Conservation (phyloP, 1,284 basidiomycete species). For the Cryptococcus jaspeensis region DNA sequence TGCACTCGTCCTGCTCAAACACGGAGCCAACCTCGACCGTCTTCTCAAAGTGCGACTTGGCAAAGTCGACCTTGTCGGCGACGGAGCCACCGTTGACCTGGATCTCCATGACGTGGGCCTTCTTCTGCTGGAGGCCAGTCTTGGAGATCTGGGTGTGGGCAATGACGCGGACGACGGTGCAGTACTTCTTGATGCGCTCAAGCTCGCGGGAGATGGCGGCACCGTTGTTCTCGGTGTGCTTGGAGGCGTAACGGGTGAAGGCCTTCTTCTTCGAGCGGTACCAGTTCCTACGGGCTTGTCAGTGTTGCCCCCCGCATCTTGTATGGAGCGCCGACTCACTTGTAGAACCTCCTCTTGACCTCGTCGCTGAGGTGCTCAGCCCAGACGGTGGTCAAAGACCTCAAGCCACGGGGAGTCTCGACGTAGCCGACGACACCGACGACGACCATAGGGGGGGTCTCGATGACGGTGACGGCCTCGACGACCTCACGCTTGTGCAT, state of each 20-base stretch:
- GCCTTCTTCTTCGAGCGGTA: slow-evolving; percentile 99
- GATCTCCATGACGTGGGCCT: slow-evolving; percentile 99
- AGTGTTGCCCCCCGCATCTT: background rate
- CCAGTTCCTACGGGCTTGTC: slow-evolving; percentile 71
- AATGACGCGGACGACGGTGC: slow-evolving; percentile 98
- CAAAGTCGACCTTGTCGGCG: slow-evolving; percentile 97
- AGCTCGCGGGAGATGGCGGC: slow-evolving; percentile 93
- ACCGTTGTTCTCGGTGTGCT: slow-evolving; percentile 93
- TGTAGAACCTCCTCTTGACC: slow-evolving; percentile 99
- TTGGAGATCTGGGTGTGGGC: slow-evolving; percentile 98
- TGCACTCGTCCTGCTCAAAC: slow-evolving; percentile 95
- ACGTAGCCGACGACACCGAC: slow-evolving; percentile 99
- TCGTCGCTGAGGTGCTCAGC: slow-evolving; percentile 70
- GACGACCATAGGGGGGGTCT: slow-evolving; percentile 96
- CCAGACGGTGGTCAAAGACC: slow-evolving; percentile 71
- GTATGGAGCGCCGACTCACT: slow-evolving; percentile 44
- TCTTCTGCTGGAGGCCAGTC: slow-evolving; percentile 98
- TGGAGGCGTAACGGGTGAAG: slow-evolving; percentile 96
- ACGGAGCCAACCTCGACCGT: slow-evolving; percentile 79
- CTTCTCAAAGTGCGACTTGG: slow-evolving; percentile 96
- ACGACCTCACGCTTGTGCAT: slow-evolving; percentile 99
- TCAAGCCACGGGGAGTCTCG: slow-evolving; percentile 98
- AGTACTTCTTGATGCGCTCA: slow-evolving; percentile 99
- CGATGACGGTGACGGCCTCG: slow-evolving; percentile 93
- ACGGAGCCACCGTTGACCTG: slow-evolving; percentile 98